phyloP scores from a whole-genome alignment of 352 stramenopile genomes.

The Globisporangium recalcitrans region DNA sequence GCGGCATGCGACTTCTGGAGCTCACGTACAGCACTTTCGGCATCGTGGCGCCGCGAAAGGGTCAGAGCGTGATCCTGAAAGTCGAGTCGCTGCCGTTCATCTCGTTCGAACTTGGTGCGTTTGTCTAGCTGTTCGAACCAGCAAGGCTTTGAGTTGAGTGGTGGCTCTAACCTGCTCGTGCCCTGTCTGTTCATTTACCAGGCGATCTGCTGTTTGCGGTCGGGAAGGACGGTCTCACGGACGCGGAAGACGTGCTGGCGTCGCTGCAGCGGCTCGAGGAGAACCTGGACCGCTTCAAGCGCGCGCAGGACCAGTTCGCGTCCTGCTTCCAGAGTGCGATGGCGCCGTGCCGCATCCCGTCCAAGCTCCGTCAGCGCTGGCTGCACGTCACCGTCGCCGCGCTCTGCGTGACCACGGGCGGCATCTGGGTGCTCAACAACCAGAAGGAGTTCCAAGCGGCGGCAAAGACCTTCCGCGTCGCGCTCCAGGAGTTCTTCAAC shows the following conservation, averaged over 20 bases:
- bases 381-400: conserved; percentile 52
- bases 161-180: not conserved
- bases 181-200: not conserved
- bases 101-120: conserved; percentile 48
- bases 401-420: conserved; percentile 48
- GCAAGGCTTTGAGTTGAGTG: not conserved
- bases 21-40: conserved; percentile 56
- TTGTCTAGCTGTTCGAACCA: not conserved
- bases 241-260: conserved; percentile 29
- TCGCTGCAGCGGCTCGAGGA: conserved; percentile 43
- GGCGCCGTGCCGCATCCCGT: conserved; percentile 55
- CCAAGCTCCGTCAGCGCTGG: conserved; percentile 70
- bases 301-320: conserved; percentile 43
- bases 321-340: conserved; percentile 49
- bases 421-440: conserved; percentile 61
- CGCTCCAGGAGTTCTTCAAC: conserved; percentile 63
- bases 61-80: conserved; percentile 47
- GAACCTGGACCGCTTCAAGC: conserved; percentile 43
- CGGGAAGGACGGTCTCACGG: conserved; percentile 4
- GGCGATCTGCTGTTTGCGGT: conserved; percentile 12
- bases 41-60: conserved; percentile 48
- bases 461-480: conserved; percentile 29
- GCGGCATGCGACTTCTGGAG: conserved; percentile 44
- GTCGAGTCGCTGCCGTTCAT: conserved; percentile 41
- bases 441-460: conserved; percentile 58